Evolutionary conservation across 2,329 filamentous ascomycete genomes (phyloP).

Genomic region (Tolypocladium pustulatum): DNA sequence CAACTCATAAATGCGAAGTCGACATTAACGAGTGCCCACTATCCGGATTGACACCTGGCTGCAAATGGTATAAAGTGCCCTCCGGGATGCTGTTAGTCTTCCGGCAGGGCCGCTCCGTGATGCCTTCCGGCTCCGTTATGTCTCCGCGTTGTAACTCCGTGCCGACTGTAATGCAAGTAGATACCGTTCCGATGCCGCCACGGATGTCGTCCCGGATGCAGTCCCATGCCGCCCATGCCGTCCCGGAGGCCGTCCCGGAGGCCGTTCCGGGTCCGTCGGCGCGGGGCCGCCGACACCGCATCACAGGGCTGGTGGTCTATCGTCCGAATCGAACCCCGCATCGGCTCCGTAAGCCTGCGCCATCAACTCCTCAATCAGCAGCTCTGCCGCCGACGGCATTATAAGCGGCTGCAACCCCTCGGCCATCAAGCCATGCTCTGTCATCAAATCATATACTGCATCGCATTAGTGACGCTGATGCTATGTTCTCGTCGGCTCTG

Average conservation of each 20-base stretch:
- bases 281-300: too few relatives aligned
- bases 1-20: neutral
- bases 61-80: too few relatives aligned
- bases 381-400: conserved; percentile 10
- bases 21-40: neutral
- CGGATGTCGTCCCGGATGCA: neutral
- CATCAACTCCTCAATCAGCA: conserved; percentile 13
- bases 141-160: too few relatives aligned
- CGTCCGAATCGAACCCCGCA: neutral
- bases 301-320: neutral
- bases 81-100: too few relatives aligned
- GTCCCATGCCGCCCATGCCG: too few relatives aligned
- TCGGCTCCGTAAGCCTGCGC: conserved; percentile 2
- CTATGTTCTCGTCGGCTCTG: neutral
- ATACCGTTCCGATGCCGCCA: too few relatives aligned
- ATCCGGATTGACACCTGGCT: neutral
- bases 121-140: too few relatives aligned
- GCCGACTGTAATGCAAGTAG: too few relatives aligned
- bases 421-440: neutral
- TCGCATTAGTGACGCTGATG: neutral
- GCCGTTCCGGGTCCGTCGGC: too few relatives aligned
- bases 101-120: too few relatives aligned
- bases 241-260: too few relatives aligned
- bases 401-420: conserved; percentile 4
- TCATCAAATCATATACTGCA: neutral